phyloP scores from a whole-genome alignment of 176 grass and related monocot genomes.

The Carex myosuroides region DNA sequence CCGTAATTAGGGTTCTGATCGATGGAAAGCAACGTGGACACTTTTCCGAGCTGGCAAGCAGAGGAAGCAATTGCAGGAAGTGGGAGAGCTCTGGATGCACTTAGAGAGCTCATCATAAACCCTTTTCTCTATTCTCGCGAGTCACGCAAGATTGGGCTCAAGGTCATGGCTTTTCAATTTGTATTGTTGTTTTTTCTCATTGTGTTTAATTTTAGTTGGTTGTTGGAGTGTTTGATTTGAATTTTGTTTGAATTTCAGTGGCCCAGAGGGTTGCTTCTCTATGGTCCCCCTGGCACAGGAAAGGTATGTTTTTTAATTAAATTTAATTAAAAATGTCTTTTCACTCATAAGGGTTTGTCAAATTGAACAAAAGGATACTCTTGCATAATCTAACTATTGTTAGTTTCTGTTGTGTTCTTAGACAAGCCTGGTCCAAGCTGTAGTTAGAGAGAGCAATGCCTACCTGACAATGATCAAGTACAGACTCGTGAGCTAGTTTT shows the following conservation, averaged over 20 bases:
- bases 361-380: neutral
- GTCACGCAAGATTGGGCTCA: slow-evolving; percentile 49
- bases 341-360: neutral
- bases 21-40: neutral
- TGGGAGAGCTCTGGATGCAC: slow-evolving; percentile 38
- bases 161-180: slow-evolving; percentile 23
- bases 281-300: slow-evolving; percentile 79
- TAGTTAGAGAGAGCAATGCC: slow-evolving; percentile 64
- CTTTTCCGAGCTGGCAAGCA: slow-evolving; percentile 30
- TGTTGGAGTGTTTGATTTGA: neutral
- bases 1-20: neutral
- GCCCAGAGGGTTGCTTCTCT: slow-evolving; percentile 85
- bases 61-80: slow-evolving; percentile 63
- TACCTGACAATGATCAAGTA: slow-evolving; percentile 74
- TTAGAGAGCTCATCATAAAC: slow-evolving; percentile 68
- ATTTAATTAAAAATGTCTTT: neutral
- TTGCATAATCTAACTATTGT: neutral
- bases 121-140: slow-evolving; percentile 50
- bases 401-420: slow-evolving; percentile 25
- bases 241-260: slow-evolving; percentile 34
- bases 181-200: neutral
- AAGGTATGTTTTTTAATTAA: slow-evolving; percentile 40
- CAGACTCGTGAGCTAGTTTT: slow-evolving; percentile 3
- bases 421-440: slow-evolving; percentile 79
- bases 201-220: neutral